phyloP scores from a whole-genome alignment of 192 early-diverging fungal species.

The Chytriomyces sp. region DNA sequence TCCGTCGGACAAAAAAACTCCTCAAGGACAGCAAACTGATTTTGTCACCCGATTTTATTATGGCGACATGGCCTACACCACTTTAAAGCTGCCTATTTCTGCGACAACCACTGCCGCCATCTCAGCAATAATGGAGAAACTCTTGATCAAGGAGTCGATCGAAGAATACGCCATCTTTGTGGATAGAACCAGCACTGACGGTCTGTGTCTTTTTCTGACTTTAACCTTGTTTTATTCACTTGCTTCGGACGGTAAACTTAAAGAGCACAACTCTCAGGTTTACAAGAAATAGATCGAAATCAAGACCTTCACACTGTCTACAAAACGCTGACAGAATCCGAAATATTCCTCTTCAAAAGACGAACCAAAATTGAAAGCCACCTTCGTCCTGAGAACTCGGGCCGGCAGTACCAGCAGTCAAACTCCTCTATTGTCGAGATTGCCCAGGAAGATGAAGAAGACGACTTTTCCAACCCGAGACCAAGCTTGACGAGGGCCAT shows the following conservation, averaged over 20 bases:
- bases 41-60: constrained; percentile 51
- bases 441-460: not conserved
- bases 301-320: constrained; percentile 49
- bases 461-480: not conserved
- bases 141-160: constrained; percentile 45
- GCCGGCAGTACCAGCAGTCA: not conserved
- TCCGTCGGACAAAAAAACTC: not conserved
- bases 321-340: constrained; percentile 38
- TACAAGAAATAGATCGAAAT: constrained; percentile 37
- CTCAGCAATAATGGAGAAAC: constrained; percentile 39
- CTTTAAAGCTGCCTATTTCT: constrained; percentile 36
- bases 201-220: constrained; percentile 25
- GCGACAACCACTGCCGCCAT: constrained; percentile 39
- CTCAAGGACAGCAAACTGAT: not conserved
- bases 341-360: constrained; percentile 55
- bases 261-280: not conserved
- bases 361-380: constrained; percentile 8
- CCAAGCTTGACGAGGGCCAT: not conserved
- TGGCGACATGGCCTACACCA: constrained; percentile 55
- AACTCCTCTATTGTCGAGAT: not conserved
- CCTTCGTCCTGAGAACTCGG: not conserved
- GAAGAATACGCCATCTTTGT: constrained; percentile 50
- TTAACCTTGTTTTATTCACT: not conserved
- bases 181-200: constrained; percentile 18
- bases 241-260: not conserved